Base-by-base conservation (phyloP, 2,329 filamentous ascomycete genomes). In the Torrubiella hemipterigena region DNA sequence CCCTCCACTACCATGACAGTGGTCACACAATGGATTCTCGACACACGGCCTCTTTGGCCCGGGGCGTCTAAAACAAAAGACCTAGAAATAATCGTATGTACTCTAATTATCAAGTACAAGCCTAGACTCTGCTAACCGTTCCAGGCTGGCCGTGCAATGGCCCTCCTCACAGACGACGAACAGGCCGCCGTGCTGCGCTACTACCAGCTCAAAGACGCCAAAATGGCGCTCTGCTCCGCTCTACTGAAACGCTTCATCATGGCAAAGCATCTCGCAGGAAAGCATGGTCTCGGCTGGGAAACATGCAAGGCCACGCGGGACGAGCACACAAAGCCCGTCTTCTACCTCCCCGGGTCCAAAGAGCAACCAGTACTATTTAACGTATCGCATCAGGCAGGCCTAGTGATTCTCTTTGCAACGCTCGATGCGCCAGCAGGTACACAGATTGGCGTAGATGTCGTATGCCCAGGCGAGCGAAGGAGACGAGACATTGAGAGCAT, bases 331-430 rank as follows among this genome's bases (percentile, higher is more conserved):
- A 75, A 75, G 50, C 71, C 71, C 26, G 50, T 69, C 31, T 74
- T 61, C 48, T 48, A 46, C 48, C 58, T 61, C 59, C 64, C 50
- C 57, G 69, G 43, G 41, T 56, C 36, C 34, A 67, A 37, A 38
- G 54, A n/a, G 40, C 56, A 63, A 42, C 54, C 64, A 13, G 50
- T 74, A n/a, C 44, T 59, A 39, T 87, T 89, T 64, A 89, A 89
- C 54, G 69, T 87, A 33, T 78, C 73, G 27, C 82, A 89, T 52
- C 82, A 89, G 59, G 77, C 77, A 7, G 81, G 82, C 2, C 58
- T 89, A 12, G 81, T 86, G 0, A 70, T 71, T 3, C 59, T 87
- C 18, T 65, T 80, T 10, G 77, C 77, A 11, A 56, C 65, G 3
- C 48, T 52, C 25, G 48, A 46, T 14, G 43, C 30, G n/a, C 46